Base-by-base conservation (phyloP, 2,329 filamentous ascomycete species). In the Metarhizium guizhouense region DNA sequence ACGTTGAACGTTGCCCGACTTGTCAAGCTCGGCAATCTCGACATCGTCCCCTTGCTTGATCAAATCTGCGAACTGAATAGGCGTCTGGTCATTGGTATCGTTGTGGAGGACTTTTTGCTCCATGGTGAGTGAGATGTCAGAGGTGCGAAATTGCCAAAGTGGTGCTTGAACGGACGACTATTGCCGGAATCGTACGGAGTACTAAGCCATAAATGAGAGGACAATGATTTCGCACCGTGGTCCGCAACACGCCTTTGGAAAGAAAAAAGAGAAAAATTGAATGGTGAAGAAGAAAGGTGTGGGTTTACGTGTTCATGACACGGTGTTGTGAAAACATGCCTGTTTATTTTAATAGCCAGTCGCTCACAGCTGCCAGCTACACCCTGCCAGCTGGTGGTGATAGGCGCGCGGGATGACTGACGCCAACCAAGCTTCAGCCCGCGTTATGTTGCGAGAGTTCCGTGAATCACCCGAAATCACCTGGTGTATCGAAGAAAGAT, bases 21-120 rank as follows among this genome's bases (percentile, higher is more conserved):
- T 72, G 59, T 74, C 72, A 2, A 71, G 64, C 58, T 75, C 73
- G 2, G 62, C 43, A 3, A 75, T 60, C 30, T 72, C 65, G 10
- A 71, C 56, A 4, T 65, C 63, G 29, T 58, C 51, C 13, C 62
- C 62, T 25, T 57, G 60, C 6, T 63, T 62, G 30, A 70, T 58
- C 13, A 65, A 58, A 1, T 55, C 51, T 5, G 62, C 59, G 18
- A 68, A 59, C 54, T 63, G 63, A 30, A 63, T 16, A 11, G 40
- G 29, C 34, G 42, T 43, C 20, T 14, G 11, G 18, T 40, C 8
- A 6, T 47, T 38, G 2, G 32, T 36, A 16, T 7, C 32, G 25
- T 51, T 47, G 51, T 30, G 40, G 40, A 10, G 47, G 20, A n/a
- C 47, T 10, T 25, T 16, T 48, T 48, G 20, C 13, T 48, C 20